These are phyloP conservation scores for Candida khao-thaluensis DNA, from an alignment of 805 yeast species.

Conservation along the genomic window DNA sequence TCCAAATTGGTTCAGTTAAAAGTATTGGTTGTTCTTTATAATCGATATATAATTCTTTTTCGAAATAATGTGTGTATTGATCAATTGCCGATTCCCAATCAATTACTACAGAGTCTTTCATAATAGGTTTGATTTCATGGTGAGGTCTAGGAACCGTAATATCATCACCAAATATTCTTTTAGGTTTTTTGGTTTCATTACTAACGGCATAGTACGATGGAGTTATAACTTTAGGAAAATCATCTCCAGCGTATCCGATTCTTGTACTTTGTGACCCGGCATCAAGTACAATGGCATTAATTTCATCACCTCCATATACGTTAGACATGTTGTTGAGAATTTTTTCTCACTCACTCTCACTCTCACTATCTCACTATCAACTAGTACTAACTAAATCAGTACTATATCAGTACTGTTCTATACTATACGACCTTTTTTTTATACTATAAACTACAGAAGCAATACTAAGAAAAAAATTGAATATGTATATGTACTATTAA, in stretches of 20 bases:
- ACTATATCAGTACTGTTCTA: too few relatives aligned
- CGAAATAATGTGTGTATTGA: slow-evolving; percentile 65
- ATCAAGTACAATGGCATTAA: slow-evolving; percentile 86
- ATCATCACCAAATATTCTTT: slow-evolving; percentile 35
- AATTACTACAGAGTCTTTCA: slow-evolving; percentile 58
- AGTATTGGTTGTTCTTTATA: slow-evolving; percentile 71
- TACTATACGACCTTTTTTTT: too few relatives aligned
- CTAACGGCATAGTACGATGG: slow-evolving; percentile 59
- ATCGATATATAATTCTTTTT: slow-evolving; percentile 49
- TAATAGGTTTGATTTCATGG: slow-evolving; percentile 54
- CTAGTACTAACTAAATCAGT: too few relatives aligned
- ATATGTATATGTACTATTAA: too few relatives aligned
- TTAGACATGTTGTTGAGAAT: slow-evolving; percentile 21
- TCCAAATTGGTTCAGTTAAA: slow-evolving; percentile 88
- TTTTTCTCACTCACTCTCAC: background rate
- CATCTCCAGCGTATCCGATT: slow-evolving; percentile 91
- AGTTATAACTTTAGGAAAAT: slow-evolving; percentile 70
- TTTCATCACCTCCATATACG: slow-evolving; percentile 62
- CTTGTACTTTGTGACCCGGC: slow-evolving; percentile 85
- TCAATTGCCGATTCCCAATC: slow-evolving; percentile 88
- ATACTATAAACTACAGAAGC: too few relatives aligned
- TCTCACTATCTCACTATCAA: too few relatives aligned
- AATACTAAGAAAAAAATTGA: too few relatives aligned
- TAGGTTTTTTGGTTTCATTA: slow-evolving; percentile 22
- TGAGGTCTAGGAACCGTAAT: slow-evolving; percentile 51